Conservation (phyloP, 2,329 filamentous ascomycete species). For the Diaporthe eres region DNA sequence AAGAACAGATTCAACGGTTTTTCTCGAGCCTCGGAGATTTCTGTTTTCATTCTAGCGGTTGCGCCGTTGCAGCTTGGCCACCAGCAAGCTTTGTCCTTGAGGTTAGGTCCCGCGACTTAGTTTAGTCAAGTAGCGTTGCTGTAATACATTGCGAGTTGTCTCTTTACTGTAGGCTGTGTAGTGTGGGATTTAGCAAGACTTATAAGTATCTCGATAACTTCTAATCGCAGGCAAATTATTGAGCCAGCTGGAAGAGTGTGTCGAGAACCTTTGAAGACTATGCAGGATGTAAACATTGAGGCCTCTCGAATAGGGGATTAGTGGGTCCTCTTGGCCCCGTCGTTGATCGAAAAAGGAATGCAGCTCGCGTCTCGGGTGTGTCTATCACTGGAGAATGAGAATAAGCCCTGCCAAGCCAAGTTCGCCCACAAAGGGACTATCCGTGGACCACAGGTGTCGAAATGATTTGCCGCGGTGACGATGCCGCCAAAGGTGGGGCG, state of each 20-base stretch:
- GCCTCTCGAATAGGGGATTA: constrained; percentile 6
- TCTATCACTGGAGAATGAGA: constrained; percentile 17
- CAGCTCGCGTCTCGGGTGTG: background rate
- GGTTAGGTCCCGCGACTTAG: background rate
- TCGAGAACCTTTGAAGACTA: background rate
- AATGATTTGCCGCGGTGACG: background rate
- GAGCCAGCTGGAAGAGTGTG: background rate
- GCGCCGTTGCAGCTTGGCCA: too few species aligned
- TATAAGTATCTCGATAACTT: background rate
- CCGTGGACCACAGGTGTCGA: background rate
- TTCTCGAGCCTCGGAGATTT: background rate
- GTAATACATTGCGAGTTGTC: background rate
- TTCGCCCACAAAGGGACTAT: background rate
- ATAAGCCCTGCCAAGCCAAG: background rate
- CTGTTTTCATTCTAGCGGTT: background rate
- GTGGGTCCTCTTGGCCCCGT: background rate
- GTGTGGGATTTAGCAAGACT: background rate
- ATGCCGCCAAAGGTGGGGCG: background rate
- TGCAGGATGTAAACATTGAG: background rate
- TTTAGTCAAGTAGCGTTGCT: background rate
- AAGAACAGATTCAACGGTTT: background rate
- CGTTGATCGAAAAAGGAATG: background rate
- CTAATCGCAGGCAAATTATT: background rate
- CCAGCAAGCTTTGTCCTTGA: background rate
- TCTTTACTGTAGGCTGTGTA: background rate